Evolutionary conservation across 345 rosid genomes (phyloP).

Genomic region (Cochlearia excelsa): DNA sequence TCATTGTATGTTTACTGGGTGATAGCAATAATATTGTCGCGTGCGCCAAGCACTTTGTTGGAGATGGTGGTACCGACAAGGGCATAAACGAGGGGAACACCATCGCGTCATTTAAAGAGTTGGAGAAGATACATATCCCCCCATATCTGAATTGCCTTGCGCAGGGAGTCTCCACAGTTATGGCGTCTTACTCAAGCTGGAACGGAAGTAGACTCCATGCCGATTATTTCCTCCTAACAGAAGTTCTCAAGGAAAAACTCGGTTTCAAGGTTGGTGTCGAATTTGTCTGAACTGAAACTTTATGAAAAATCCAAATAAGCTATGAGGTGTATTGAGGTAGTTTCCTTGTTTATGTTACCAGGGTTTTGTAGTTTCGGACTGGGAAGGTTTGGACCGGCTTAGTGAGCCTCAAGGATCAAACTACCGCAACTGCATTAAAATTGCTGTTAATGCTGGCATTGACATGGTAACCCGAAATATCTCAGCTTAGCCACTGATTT

Average conservation of each 20-base stretch:
- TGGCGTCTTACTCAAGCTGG: conserved; percentile 96
- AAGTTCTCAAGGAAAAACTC: conserved; percentile 66
- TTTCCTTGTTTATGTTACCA: conserved; percentile 32
- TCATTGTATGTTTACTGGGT: conserved; percentile 2
- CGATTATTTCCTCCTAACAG: conserved; percentile 61
- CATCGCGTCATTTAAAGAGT: conserved; percentile 52
- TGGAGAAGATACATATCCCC: conserved; percentile 76
- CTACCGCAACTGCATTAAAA: conserved; percentile 53
- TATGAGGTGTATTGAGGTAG: background rate
- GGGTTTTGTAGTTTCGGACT: conserved; percentile 87
- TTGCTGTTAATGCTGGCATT: conserved; percentile 77
- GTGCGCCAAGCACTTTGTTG: conserved; percentile 95
- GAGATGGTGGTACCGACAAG: conserved; percentile 84
- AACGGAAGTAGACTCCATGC: conserved; percentile 63
- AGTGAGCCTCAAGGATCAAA: conserved; percentile 61
- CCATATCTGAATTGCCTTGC: conserved; percentile 74
- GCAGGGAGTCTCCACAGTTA: conserved; percentile 78
- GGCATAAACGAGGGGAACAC: conserved; percentile 89
- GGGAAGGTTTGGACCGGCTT: conserved; percentile 79
- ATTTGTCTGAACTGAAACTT: too few species aligned
- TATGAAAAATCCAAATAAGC: background rate
- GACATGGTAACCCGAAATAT: conserved; percentile 59
- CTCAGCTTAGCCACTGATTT: conserved; percentile 9
- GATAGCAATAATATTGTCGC: conserved; percentile 69
- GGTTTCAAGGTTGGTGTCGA: conserved; percentile 56